Conservation (phyloP, 108 stramenopile species). For the Stephanodiscus minutulus region DNA sequence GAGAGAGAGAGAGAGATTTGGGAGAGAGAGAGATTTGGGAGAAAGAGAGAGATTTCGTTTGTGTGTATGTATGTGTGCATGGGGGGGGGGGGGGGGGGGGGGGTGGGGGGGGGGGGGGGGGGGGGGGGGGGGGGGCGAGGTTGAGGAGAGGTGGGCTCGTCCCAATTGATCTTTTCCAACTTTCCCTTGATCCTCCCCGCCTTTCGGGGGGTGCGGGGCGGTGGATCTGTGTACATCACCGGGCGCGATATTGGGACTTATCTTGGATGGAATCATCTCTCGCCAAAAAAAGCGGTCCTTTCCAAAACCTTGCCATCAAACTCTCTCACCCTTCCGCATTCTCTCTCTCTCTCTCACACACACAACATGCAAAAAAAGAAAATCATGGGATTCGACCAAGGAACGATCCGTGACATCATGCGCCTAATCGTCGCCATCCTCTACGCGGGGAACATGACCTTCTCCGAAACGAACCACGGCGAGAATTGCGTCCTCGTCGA, state of each 20-base stretch:
- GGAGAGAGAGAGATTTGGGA: too few relatives aligned
- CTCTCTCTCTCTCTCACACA: conserved; percentile 11
- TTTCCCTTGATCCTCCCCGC: neutral
- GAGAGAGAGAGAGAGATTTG: too few relatives aligned
- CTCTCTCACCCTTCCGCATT: conserved; percentile 27
- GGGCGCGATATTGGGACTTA: too few relatives aligned
- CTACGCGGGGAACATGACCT: conserved; percentile 70
- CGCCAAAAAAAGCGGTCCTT: too few relatives aligned
- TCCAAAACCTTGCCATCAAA: neutral
- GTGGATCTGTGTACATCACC: too few relatives aligned
- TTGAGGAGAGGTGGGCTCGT: too few relatives aligned
- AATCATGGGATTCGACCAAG: conserved; percentile 64
- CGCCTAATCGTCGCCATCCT: conserved; percentile 65
- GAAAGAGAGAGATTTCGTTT: too few relatives aligned
- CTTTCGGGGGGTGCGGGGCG: too few relatives aligned
- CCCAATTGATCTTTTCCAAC: too few relatives aligned
- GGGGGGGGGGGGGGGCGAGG: too few relatives aligned
- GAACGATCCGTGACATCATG: conserved; percentile 53
- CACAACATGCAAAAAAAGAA: conserved; percentile 5
- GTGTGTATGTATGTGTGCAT: neutral
- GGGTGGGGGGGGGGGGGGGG: too few relatives aligned
- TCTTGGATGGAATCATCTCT: neutral
- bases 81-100: too few relatives aligned
- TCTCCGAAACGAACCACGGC: conserved; percentile 53
- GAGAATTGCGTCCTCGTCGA: conserved; percentile 49